Evolutionary conservation across 192 early-diverging fungal genomes (phyloP).

Genomic region (Coemansia sp.): DNA sequence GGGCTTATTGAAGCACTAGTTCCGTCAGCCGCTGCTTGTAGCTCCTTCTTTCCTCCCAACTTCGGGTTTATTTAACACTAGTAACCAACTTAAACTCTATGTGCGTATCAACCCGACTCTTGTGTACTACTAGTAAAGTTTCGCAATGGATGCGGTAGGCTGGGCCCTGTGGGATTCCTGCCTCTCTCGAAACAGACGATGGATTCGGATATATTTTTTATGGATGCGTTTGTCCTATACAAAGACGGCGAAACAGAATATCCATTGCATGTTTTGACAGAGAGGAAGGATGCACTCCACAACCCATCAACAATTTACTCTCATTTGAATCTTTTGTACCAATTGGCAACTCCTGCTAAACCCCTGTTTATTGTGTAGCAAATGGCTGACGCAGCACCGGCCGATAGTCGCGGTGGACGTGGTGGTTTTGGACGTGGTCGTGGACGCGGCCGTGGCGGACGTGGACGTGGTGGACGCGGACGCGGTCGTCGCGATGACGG

Average conservation of each 20-base stretch:
- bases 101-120: conserved; percentile 27
- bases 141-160: not conserved
- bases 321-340: not conserved
- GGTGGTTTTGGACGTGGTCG: conserved; percentile 57
- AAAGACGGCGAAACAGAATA: not conserved
- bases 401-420: conserved; percentile 69
- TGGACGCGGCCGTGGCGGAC: conserved; percentile 65
- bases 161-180: not conserved
- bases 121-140: not conserved
- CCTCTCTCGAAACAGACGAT: not conserved
- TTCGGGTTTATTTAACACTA: conserved; percentile 31
- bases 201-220: not conserved
- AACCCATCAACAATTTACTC: too few relatives aligned
- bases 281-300: too few relatives aligned
- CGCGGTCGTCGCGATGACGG: conserved; percentile 85
- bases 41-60: conserved; percentile 36
- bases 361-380: conserved; percentile 45
- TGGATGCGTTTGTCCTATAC: not conserved
- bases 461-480: conserved; percentile 67
- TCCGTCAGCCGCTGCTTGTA: not conserved
- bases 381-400: conserved; percentile 78
- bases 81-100: conserved; percentile 40
- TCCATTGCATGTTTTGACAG: not conserved
- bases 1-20: not conserved
- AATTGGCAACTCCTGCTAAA: not conserved